Evolutionary conservation across 768 basidiomycete genomes (phyloP), one percentile per base, ranked within the genome.

Genomic region (Neoboletus subvelutipes): DNA sequence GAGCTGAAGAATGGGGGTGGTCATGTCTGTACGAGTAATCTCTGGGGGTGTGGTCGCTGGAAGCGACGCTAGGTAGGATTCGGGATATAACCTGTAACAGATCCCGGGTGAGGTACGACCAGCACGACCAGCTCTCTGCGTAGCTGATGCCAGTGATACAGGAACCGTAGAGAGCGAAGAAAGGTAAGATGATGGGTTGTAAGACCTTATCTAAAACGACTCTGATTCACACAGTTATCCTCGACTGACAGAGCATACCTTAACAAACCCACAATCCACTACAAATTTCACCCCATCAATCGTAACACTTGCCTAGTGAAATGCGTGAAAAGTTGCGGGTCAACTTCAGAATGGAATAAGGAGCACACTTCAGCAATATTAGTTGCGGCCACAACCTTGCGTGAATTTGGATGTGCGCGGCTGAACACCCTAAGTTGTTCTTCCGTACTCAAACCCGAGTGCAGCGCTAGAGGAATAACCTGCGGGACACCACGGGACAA

Each of bases 281-380:
- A 99, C 95, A 66, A 87, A 98, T 62, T 88, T 89, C 58, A 98
- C 87, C 4, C 95, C 94, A 41, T 98, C 93, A 55, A 99, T 98
- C 1, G 97, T 99, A 24, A 99, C 90, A 68, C 92, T 94, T 17
- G 97, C 95, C 91, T 92, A 55, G 24, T 39, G 29, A 56, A 31
- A 42, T 22, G 11, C 7, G 34, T 59, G 37, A 37, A 53, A 45
- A 26, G 9, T 28, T 22, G 31, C 12, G 36, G 8, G 46, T 49
- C 36, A 33, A n/a, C 26, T 11, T 41, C 8, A 46, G 37, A 42
- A 36, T 36, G 0, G 20, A 18, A 46, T 8, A n/a, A 43, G 24
- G 41, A 26, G 50, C 73, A 24, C 60, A 88, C 90, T 74, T 99
- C 97, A 17, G 97, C 97, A 48, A 98, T 95, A 69, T 99, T 99